Evolutionary conservation across 2,329 filamentous ascomycete genomes (phyloP).

Genomic region (Ramularia endophylla): DNA sequence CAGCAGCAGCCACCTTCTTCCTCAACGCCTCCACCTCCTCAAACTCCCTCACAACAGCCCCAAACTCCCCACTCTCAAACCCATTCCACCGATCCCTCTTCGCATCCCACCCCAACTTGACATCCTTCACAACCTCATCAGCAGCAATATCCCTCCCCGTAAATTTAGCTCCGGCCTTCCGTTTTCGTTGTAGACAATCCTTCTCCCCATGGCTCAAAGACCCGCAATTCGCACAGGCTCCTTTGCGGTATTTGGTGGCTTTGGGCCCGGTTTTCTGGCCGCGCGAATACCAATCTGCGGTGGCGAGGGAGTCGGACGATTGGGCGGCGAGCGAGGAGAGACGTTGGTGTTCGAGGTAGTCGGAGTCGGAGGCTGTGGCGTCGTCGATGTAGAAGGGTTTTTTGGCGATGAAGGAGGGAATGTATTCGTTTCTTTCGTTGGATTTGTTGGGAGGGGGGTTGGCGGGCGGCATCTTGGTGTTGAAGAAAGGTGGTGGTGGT

Average conservation of each 20-base stretch:
- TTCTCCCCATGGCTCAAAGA: conserved; percentile 95
- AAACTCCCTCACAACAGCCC: conserved; percentile 80
- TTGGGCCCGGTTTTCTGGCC: conserved; percentile 72
- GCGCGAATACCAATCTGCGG: conserved; percentile 88
- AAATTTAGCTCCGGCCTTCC: conserved; percentile 85
- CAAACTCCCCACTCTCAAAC: conserved; percentile 86
- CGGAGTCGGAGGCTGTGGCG: conserved; percentile 61
- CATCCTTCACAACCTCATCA: conserved; percentile 79
- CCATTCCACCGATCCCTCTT: conserved; percentile 98
- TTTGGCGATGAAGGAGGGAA: conserved; percentile 95
- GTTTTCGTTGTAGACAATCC: conserved; percentile 82
- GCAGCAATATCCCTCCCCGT: conserved; percentile 91
- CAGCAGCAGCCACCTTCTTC: conserved; percentile 45
- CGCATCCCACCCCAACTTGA: conserved; percentile 89
- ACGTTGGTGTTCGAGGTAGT: conserved; percentile 96
- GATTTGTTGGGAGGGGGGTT: conserved; percentile 52
- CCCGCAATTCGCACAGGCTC: conserved; percentile 97
- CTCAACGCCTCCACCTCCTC: conserved; percentile 76
- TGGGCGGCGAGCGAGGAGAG: conserved; percentile 57
- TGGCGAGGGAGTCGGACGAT: conserved; percentile 50
- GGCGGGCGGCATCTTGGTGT: not conserved
- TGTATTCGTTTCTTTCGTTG: conserved; percentile 96
- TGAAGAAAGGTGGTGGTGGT: not conserved
- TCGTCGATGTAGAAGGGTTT: conserved; percentile 93
- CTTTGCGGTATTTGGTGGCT: conserved; percentile 95